Base-by-base conservation (phyloP, 192 early-diverging fungal species). In the Bifiguratus adelaidae region DNA sequence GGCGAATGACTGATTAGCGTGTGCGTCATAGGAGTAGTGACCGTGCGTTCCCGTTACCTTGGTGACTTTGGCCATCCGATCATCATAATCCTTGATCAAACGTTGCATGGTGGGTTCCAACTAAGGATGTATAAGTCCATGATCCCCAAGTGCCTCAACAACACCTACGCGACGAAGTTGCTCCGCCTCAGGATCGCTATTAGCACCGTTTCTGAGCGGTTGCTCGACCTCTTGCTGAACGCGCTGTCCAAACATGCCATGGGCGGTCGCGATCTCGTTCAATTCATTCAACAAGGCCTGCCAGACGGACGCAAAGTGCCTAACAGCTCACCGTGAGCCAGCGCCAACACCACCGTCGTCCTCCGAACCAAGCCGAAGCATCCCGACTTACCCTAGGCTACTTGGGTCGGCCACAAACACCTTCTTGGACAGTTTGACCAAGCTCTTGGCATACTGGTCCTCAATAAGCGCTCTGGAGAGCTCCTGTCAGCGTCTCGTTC, bases 391-490 rank as follows among this genome's bases (percentile, higher is more conserved):
- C n/a, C 70, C 70, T 20, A 73, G 53, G 25, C 62, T 52, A 22
- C 53, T 40, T 20, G 52, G 44, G 30, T 73, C 66, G 22, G 62
- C 41, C 11, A 73, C 52, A 54, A 65, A 65, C 19, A 56, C 33
- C 29, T 65, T 68, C 38, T 65, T 67, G 28, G 60, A 65, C 30
- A 68, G 58, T 44, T 68, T 73, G 12, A 50, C 51, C 16, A 73
- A 54, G 29, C 24, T 62, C 51, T 68, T 73, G 23, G 70, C 70
- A 49, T 73, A 73, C 32, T 44, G 42, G 26, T 73, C 70, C 40
- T 73, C 70, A 30, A 73, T 61, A 30, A 53, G 48, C 11, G 70
- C 70, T n/a, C n/a, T n/a, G n/a, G n/a, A n/a, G n/a, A n/a, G n/a
- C n/a, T n/a, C 41, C 70, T 73, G n/a, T n/a, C n/a, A n/a, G n/a